phyloP scores from a whole-genome alignment of 2,329 filamentous ascomycete genomes.

The Penicillium sp. region DNA sequence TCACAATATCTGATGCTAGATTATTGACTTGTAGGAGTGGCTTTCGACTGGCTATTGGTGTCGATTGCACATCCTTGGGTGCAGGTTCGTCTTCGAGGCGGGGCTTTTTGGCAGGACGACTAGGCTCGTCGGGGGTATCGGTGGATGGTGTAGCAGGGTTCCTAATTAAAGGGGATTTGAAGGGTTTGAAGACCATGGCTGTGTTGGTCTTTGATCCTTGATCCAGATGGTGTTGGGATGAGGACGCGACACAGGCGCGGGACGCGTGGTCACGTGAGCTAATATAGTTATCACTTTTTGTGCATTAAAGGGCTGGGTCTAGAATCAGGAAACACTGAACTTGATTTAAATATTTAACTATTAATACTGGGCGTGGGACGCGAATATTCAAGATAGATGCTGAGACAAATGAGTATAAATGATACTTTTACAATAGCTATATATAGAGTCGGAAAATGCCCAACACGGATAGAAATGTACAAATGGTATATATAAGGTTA shows the following conservation, averaged over 20 bases:
- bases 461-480: conserved; percentile 15
- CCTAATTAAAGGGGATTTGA: conserved; percentile 46
- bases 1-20: conserved; percentile 12
- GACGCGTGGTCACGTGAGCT: conserved; percentile 26
- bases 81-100: conserved; percentile 28
- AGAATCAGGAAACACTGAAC: not conserved
- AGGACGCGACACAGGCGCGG: conserved; percentile 17
- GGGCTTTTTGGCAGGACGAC: conserved; percentile 38
- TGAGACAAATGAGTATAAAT: not conserved
- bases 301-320: not conserved
- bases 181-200: conserved; percentile 48
- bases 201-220: not conserved
- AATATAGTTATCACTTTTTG: not conserved
- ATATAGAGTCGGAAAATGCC: conserved; percentile 1
- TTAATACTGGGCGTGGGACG: too few species aligned
- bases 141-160: conserved; percentile 23
- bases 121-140: conserved; percentile 7
- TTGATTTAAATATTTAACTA: not conserved
- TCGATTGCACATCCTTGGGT: conserved; percentile 9
- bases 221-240: not conserved
- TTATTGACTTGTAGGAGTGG: conserved; percentile 37
- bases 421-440: conserved; percentile 10
- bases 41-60: conserved; percentile 24
- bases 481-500: conserved; percentile 14
- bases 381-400: too few species aligned